Percentiles rank a stretch among this genome's conserved stretches.
Evolutionary conservation across 2,329 filamentous ascomycete species (phyloP).

Genomic region (Fusarium sp.): DNA sequence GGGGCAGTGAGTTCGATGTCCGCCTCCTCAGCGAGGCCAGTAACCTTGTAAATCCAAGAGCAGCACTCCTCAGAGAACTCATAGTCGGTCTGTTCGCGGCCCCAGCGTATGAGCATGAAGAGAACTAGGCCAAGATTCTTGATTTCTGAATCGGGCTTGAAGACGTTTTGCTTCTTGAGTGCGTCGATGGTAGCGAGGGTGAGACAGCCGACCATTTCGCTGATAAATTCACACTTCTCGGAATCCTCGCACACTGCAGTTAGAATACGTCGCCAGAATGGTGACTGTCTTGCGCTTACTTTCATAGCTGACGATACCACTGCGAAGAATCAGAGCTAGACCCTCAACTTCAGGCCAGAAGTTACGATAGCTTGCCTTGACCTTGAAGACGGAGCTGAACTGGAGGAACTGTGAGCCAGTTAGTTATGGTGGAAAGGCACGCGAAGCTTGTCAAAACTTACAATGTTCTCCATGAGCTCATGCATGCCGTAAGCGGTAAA

Average conservation of each 20-base stretch:
- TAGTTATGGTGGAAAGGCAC: fast-evolving
- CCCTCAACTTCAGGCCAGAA: constrained; percentile 44
- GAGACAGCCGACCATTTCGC: constrained; percentile 33
- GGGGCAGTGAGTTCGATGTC: constrained; percentile 7
- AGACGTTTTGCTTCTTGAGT: constrained; percentile 23
- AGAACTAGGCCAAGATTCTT: constrained; percentile 34
- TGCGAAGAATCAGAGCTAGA: constrained; percentile 25
- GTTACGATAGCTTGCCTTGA: constrained; percentile 27
- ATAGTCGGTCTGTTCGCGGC: neutral
- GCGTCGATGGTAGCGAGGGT: constrained; percentile 21
- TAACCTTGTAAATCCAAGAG: constrained; percentile 31
- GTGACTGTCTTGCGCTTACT: constrained; percentile 5
- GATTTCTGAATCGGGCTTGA: constrained; percentile 31
- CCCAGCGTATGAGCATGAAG: constrained; percentile 26
- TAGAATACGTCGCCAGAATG: fast-evolving
- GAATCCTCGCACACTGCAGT: constrained; percentile 21
- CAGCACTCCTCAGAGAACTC: neutral
- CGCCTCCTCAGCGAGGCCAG: constrained; percentile 31
- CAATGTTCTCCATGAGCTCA: constrained; percentile 57
- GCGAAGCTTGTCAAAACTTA: constrained; percentile 6
- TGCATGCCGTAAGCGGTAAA: constrained; percentile 54
- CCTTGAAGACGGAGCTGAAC: constrained; percentile 43
- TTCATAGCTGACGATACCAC: constrained; percentile 1
- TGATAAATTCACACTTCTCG: neutral
- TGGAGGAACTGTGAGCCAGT: constrained; percentile 48